phyloP scores from a whole-genome alignment of 1,139 yeast genomes.

The Diutina scorzettiae region DNA sequence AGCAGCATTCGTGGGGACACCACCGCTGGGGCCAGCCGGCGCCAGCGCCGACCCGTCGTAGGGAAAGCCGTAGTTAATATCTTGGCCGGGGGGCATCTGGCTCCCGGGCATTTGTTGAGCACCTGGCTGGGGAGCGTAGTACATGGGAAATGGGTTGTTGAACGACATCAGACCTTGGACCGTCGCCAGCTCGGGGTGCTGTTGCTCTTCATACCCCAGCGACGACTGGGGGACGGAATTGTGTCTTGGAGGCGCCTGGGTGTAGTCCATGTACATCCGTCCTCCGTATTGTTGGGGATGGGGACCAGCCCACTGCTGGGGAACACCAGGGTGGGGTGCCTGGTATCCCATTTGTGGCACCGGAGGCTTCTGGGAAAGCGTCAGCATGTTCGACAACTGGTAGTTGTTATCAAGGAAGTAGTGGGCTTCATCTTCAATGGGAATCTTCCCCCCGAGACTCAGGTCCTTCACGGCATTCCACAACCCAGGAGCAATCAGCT shows the following conservation, averaged over 20 bases:
- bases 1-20: not conserved
- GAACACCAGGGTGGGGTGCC: not conserved
- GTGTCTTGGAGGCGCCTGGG: slow-evolving; percentile 1
- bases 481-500: slow-evolving; percentile 45
- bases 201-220: slow-evolving; percentile 3
- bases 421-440: slow-evolving; percentile 41
- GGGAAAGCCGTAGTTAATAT: not conserved
- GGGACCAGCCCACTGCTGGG: slow-evolving; percentile 2
- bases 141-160: slow-evolving; percentile 5
- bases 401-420: slow-evolving; percentile 38
- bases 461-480: slow-evolving; percentile 51
- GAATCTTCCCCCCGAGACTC: slow-evolving; percentile 43
- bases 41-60: slow-evolving; percentile 3
- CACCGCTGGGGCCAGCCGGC: slow-evolving; percentile 1
- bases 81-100: not conserved
- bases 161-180: not conserved
- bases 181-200: not conserved
- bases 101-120: not conserved
- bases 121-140: not conserved
- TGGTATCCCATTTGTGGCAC: not conserved
- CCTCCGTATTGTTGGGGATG: not conserved
- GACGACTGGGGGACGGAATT: not conserved
- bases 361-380: slow-evolving; percentile 2
- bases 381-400: slow-evolving; percentile 29
- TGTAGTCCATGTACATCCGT: slow-evolving; percentile 1